Conservation (phyloP, 78 protist genomes). For the Cavenderia fasciculata region DNA sequence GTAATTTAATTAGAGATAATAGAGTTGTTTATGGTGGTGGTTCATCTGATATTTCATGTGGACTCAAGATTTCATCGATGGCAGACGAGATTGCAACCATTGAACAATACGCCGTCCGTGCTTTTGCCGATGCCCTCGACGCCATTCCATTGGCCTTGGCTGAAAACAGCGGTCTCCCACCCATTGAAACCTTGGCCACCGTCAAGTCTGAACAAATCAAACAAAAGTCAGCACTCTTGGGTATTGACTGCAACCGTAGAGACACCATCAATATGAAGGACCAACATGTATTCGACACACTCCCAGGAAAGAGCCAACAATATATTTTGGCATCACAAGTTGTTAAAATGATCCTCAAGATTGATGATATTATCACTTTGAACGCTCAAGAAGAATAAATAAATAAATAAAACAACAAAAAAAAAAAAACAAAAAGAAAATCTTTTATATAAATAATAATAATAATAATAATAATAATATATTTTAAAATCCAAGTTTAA, state of each 20-base stretch:
- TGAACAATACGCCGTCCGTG: slow-evolving; percentile 98
- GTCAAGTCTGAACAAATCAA: slow-evolving; percentile 92
- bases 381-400: slow-evolving; percentile 16
- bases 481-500: too few relatives aligned
- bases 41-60: slow-evolving; percentile 96
- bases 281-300: slow-evolving; percentile 97
- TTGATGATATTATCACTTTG: slow-evolving; percentile 95
- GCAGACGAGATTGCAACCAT: slow-evolving; percentile 91
- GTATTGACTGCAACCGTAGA: slow-evolving; percentile 95
- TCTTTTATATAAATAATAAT: too few relatives aligned
- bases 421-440: slow-evolving; percentile 3
- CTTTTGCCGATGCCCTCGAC: slow-evolving; percentile 99
- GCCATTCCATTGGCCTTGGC: slow-evolving; percentile 98
- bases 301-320: slow-evolving; percentile 98
- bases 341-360: slow-evolving; percentile 99
- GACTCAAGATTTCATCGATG: slow-evolving; percentile 88
- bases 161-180: slow-evolving; percentile 97
- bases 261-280: slow-evolving; percentile 94
- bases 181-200: slow-evolving; percentile 93
- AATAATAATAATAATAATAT: too few relatives aligned
- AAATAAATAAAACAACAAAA: background rate
- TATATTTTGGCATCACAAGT: slow-evolving; percentile 98
- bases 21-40: slow-evolving; percentile 99
- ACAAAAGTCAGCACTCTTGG: slow-evolving; percentile 91
- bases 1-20: slow-evolving; percentile 99